Conservation (phyloP, 768 basidiomycete species). For the Leccinum obscurum region DNA sequence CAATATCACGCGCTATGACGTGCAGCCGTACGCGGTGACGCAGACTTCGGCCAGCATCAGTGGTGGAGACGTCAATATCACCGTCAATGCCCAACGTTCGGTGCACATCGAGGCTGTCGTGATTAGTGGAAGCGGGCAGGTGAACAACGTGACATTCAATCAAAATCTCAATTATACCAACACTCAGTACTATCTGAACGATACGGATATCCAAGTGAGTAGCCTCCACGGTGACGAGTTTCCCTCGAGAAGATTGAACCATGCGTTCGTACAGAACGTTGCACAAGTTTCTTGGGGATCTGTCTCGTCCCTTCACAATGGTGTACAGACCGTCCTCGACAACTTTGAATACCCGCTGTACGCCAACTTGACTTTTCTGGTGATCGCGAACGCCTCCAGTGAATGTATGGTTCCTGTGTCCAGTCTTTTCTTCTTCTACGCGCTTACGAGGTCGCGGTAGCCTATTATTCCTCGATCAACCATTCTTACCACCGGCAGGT, state of each 20-base stretch:
- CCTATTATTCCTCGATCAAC: conserved; percentile 53
- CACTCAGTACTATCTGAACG: conserved; percentile 57
- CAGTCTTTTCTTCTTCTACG: not conserved
- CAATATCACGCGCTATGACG: conserved; percentile 58
- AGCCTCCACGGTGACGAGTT: not conserved
- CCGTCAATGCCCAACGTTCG: conserved; percentile 56
- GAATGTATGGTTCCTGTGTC: conserved; percentile 13
- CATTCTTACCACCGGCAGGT: conserved; percentile 67
- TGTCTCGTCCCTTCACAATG: conserved; percentile 50
- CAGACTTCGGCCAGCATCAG: conserved; percentile 45
- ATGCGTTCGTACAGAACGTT: conserved; percentile 39
- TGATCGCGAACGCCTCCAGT: conserved; percentile 29
- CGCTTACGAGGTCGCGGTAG: conserved; percentile 32
- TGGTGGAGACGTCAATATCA: conserved; percentile 54
- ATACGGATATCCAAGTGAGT: conserved; percentile 42
- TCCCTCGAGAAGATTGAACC: not conserved
- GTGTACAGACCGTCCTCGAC: conserved; percentile 44
- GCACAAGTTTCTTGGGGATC: conserved; percentile 50
- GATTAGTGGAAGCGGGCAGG: conserved; percentile 58
- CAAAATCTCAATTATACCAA: conserved; percentile 65
- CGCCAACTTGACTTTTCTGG: conserved; percentile 39
- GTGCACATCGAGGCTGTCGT: conserved; percentile 64
- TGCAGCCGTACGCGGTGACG: conserved; percentile 54
- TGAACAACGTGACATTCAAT: conserved; percentile 55
- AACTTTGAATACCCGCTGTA: conserved; percentile 53